Conservation (phyloP, 176 grass and related monocot species). For the Thinopyrum elongatum region DNA sequence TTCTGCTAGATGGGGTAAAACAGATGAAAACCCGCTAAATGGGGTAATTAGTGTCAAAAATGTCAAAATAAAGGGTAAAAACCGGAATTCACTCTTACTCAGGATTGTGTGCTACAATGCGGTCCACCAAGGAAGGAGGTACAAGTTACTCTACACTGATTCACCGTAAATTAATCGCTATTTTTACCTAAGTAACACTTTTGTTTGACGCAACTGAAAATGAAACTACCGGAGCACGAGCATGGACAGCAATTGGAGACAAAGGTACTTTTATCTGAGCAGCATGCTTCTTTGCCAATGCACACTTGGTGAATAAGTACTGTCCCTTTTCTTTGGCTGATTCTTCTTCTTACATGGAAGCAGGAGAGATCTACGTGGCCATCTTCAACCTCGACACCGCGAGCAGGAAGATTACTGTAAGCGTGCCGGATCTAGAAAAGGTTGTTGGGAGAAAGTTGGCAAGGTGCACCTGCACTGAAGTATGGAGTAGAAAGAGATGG, state of each 20-base stretch:
- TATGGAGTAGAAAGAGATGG: constrained; percentile 47
- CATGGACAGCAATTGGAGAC: constrained; percentile 76
- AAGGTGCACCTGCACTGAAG: constrained; percentile 49
- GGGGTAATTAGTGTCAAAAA: no score
- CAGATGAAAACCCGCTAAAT: no score
- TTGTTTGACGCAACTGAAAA: constrained; percentile 30
- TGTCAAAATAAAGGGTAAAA: no score
- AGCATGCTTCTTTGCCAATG: no score
- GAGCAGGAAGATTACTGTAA: constrained; percentile 35
- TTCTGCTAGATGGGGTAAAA: no score
- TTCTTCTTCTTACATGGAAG: background rate
- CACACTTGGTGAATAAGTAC: background rate
- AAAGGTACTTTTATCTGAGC: constrained; percentile 45
- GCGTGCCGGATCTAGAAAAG: constrained; percentile 45
- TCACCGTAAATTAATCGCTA: background rate
- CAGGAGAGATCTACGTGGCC: constrained; percentile 80
- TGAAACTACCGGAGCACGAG: constrained; percentile 38
- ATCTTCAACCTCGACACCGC: constrained; percentile 76
- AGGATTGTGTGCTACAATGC: constrained; percentile 60
- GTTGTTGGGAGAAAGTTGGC: constrained; percentile 35
- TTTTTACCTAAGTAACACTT: constrained; percentile 9
- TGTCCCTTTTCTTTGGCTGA: background rate
- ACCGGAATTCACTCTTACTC: no score
- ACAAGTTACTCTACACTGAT: background rate
- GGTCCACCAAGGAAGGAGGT: constrained; percentile 34